phyloP scores from a whole-genome alignment of 768 basidiomycete species.

The Suillus placidus region DNA sequence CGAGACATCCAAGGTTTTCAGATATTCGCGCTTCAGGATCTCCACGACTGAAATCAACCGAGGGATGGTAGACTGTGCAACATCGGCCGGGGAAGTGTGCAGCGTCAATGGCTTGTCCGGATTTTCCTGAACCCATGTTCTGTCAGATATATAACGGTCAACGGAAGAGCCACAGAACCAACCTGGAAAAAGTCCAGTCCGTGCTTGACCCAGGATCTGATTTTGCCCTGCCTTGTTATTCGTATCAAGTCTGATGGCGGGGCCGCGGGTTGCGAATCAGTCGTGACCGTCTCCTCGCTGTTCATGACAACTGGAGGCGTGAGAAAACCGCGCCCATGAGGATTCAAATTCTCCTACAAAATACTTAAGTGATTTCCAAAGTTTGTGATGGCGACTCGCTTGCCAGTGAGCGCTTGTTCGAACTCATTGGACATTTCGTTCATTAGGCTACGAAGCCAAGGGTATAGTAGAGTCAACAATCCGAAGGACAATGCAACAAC shows the following conservation, averaged over 20 bases:
- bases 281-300: background rate
- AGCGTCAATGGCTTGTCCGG: constrained; percentile 53
- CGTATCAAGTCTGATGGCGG: constrained; percentile 42
- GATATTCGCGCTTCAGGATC: constrained; percentile 82
- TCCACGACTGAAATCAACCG: constrained; percentile 79
- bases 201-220: constrained; percentile 53
- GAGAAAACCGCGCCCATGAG: background rate
- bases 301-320: background rate
- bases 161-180: constrained; percentile 19
- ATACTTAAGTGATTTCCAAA: background rate
- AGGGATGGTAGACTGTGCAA: constrained; percentile 47
- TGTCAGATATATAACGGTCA: background rate
- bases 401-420: too few relatives aligned
- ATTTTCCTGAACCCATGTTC: constrained; percentile 41
- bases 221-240: constrained; percentile 59
- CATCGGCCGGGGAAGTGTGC: constrained; percentile 56
- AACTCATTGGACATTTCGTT: too few relatives aligned
- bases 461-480: background rate
- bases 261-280: background rate
- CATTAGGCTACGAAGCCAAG: background rate
- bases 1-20: constrained; percentile 51
- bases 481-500: background rate
- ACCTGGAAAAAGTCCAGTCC: constrained; percentile 60
- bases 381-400: too few relatives aligned
- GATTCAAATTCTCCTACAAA: background rate